These are phyloP conservation scores for Medicago ruthenica DNA, from an alignment of 306 rosid species.

Conservation along the genomic window DNA sequence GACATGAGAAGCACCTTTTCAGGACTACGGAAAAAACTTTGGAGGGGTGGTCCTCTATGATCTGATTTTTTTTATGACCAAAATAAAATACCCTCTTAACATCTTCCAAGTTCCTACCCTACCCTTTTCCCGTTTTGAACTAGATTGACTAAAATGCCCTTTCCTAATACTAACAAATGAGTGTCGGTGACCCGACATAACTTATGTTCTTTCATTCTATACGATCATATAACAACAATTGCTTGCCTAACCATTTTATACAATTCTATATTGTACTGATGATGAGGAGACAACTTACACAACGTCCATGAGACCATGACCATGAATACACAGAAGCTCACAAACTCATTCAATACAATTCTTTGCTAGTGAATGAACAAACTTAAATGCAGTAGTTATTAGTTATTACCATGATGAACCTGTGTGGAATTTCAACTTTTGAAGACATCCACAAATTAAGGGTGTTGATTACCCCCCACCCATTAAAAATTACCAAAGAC, in stretches of 20 bases:
- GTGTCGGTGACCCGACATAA: conserved; percentile 81
- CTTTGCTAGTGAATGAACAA: conserved; percentile 24
- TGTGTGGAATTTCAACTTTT: conserved; percentile 21
- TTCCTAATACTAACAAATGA: conserved; percentile 44
- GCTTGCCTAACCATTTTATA: conserved; percentile 39
- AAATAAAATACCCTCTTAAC: conserved; percentile 40
- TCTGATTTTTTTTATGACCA: conserved; percentile 41
- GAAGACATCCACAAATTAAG: conserved; percentile 35
- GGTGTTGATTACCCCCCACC: conserved; percentile 24
- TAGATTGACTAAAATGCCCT: conserved; percentile 53
- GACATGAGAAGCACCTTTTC: conserved; percentile 51
- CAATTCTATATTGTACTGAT: conserved; percentile 44
- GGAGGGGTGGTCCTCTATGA: conserved; percentile 53
- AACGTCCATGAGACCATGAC: conserved; percentile 38
- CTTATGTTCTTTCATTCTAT: conserved; percentile 35
- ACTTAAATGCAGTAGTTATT: not conserved
- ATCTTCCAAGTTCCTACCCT: conserved; percentile 27
- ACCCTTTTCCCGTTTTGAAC: conserved; percentile 1
- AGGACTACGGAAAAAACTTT: conserved; percentile 61
- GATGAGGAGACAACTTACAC: conserved; percentile 47
- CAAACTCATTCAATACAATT: conserved; percentile 48
- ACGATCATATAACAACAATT: conserved; percentile 37
- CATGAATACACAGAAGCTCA: conserved; percentile 51
- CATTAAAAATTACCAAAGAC: conserved; percentile 8
- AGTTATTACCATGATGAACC: conserved; percentile 3